Evolutionary conservation across 2,329 filamentous ascomycete genomes (phyloP).

Genomic region (Cyclaneusma minus): DNA sequence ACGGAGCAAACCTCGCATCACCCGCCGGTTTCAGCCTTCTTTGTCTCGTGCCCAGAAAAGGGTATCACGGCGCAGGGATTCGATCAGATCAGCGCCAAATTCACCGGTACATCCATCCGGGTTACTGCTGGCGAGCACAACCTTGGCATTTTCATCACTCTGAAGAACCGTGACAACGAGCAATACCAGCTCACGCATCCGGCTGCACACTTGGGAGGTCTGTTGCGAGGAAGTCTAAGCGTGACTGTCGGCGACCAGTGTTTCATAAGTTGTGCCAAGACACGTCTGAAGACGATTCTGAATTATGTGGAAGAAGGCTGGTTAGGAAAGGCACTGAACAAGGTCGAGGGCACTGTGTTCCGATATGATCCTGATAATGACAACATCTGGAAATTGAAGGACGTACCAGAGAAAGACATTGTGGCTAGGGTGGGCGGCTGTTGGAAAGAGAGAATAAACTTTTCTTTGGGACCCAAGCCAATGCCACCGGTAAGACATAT

Average conservation of each 20-base stretch:
- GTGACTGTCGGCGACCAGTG: conserved; percentile 83
- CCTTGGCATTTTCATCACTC: conserved; percentile 82
- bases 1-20: conserved; percentile 98
- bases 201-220: conserved; percentile 77
- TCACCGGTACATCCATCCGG: conserved; percentile 87
- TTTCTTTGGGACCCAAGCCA: conserved; percentile 43
- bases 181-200: conserved; percentile 93
- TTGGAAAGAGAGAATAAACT: conserved; percentile 62
- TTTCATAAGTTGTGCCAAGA: conserved; percentile 80
- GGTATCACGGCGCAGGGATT: conserved; percentile 80
- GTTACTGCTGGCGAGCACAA: conserved; percentile 89
- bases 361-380: conserved; percentile 80
- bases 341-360: conserved; percentile 82
- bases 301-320: conserved; percentile 92
- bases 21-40: conserved; percentile 92
- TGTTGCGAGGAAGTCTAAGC: conserved; percentile 74
- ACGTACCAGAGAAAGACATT: conserved; percentile 74
- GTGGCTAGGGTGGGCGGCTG: conserved; percentile 69
- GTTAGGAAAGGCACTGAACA: conserved; percentile 83
- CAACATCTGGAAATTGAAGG: conserved; percentile 61
- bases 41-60: conserved; percentile 80
- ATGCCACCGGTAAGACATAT: conserved; percentile 40
- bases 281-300: conserved; percentile 78
- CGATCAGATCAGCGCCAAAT: conserved; percentile 94
- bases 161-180: conserved; percentile 68